Base-by-base conservation (phyloP, 2,329 filamentous ascomycete genomes). In the Colletotrichum lindemuthianum region DNA sequence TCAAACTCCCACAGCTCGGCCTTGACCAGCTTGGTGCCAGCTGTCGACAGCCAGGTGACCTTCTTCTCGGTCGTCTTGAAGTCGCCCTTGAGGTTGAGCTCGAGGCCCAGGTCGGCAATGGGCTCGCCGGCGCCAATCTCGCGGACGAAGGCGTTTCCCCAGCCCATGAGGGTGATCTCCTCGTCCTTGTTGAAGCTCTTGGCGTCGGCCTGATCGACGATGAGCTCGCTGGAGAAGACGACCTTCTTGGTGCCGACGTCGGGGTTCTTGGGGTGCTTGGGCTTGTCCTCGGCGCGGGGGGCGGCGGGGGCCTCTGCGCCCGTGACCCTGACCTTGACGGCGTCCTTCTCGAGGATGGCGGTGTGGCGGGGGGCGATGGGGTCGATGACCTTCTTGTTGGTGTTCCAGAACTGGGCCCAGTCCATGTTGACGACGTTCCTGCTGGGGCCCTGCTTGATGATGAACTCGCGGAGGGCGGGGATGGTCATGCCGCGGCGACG, bases 41-140 rank as follows among this genome's bases (percentile, higher is more conserved):
- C 87, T 1, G 85, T 86, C 2, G 92, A 90, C 51, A 98, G 82
- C 95, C 95, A 98, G 1, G 94, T 97, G 41, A 98, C 88, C 84
- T 98, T 98, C 88, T 97, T 97, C 73, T 93, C 89, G 0, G 95
- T 98, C 74, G 92, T 90, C 84, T 97, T 97, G 77, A 98, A 92
- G 76, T 98, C 95, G 60, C 95, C 94, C 72, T 91, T 88, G 53
- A 97, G 87, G 78, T 98, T 91, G n/a, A 97, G 87, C 79, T 97
- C 92, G 58, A 96, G 83, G 63, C 91, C 90, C 43, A 97, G 84
- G 40, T 80, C 82, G 11, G 88, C 90, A 71, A 97, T 88, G 51
- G 86, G 81, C 56, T 82, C 82, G 15, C 78, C 77, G 36, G 80
- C 78, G 51, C 86, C 82, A 67, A 92, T 87, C 65, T 88, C 87